Evolutionary conservation across 257 asterid species (phyloP).

Genomic region (Nicotiana sylvestris): DNA sequence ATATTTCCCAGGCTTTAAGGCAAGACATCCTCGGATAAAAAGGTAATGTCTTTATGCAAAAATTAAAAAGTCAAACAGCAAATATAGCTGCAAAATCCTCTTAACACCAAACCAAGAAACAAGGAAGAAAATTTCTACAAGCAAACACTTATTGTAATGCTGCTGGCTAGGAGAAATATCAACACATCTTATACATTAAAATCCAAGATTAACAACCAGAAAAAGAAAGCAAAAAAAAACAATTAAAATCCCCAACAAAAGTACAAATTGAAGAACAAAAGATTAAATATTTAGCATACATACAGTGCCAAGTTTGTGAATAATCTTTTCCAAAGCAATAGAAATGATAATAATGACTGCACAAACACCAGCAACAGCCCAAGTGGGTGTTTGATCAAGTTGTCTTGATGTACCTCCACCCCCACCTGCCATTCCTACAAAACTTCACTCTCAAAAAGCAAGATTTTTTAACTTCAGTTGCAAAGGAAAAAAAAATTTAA

Average conservation of each 20-base stretch:
- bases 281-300: neutral
- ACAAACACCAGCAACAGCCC: conserved; percentile 94
- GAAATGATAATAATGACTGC: conserved; percentile 68
- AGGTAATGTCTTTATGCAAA: neutral
- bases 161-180: neutral
- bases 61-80: neutral
- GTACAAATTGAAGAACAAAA: neutral
- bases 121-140: neutral
- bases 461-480: neutral
- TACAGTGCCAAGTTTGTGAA: conserved; percentile 79
- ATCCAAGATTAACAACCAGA: neutral
- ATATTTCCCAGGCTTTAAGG: neutral
- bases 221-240: neutral
- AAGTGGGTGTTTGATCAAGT: conserved; percentile 79
- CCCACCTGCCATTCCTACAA: conserved; percentile 48
- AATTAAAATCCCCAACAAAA: neutral
- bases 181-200: neutral
- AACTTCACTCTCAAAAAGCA: neutral
- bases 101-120: neutral
- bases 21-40: neutral
- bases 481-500: neutral
- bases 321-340: conserved; percentile 60
- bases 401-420: conserved; percentile 25
- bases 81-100: neutral
- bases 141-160: neutral